Percentiles rank a stretch among this genome's conserved stretches.
These are phyloP conservation scores for Zasmidium cellare DNA, from an alignment of 2,329 filamentous ascomycete genomes.

Conservation along the genomic window DNA sequence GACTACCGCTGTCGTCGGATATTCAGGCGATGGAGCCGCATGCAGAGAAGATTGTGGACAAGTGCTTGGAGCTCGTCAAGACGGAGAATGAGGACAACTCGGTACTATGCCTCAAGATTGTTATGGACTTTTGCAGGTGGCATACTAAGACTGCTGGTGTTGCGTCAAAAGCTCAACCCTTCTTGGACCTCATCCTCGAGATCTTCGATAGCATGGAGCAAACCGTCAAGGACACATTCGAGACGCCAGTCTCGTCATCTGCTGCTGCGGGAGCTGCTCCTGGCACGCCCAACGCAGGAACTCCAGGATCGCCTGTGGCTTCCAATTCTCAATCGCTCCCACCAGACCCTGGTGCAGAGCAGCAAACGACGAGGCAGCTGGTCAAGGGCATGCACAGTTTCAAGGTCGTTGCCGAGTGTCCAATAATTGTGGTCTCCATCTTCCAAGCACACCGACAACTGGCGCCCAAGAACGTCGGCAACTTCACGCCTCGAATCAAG, in stretches of 20 bases:
- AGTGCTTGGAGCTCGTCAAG: conserved; percentile 83
- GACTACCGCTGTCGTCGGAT: conserved; percentile 67
- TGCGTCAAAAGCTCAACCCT: conserved; percentile 78
- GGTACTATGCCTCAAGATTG: conserved; percentile 95
- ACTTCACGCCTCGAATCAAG: conserved; percentile 93
- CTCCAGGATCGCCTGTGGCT: conserved; percentile 84
- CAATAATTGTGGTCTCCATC: conserved; percentile 97
- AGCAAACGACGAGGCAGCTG: conserved; percentile 71
- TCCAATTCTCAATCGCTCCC: conserved; percentile 55
- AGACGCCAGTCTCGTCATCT: conserved; percentile 54
- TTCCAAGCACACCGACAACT: conserved; percentile 87
- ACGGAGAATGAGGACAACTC: conserved; percentile 98
- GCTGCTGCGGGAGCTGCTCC: conserved; percentile 58
- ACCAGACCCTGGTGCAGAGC: conserved; percentile 76
- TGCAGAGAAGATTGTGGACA: conserved; percentile 83
- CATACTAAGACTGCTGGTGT: conserved; percentile 73
- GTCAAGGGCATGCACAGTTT: conserved; percentile 97
- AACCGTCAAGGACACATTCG: conserved; percentile 92
- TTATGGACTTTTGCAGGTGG: conserved; percentile 93
- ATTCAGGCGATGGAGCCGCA: conserved; percentile 80
- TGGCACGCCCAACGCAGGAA: conserved; percentile 61
- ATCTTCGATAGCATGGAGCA: conserved; percentile 94
- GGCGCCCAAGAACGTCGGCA: conserved; percentile 81
- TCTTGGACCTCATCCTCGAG: conserved; percentile 88
- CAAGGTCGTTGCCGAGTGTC: conserved; percentile 95